Conservation (phyloP, 2,329 filamentous ascomycete genomes). For the Pleurostoma richardsiae region DNA sequence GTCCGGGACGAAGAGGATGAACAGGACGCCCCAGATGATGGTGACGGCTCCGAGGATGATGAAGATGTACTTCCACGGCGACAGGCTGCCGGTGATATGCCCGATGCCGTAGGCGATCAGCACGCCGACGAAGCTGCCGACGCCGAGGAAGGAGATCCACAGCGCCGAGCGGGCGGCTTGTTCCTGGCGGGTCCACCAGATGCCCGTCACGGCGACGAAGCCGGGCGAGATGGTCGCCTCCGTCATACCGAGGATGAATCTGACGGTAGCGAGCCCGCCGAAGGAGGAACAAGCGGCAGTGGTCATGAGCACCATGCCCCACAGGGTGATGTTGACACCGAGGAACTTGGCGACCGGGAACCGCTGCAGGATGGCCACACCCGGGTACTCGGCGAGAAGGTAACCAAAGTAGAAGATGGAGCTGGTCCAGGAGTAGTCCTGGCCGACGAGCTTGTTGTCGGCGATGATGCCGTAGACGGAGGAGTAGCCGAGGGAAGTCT, state of each 20-base stretch:
- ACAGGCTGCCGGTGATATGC: slow-evolving; percentile 19
- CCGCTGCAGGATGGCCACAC: not conserved
- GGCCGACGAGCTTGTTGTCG: slow-evolving; percentile 13
- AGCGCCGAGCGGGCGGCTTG: slow-evolving; percentile 28
- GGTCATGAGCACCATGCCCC: slow-evolving; percentile 23
- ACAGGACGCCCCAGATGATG: slow-evolving; percentile 11
- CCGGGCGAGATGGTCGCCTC: slow-evolving; percentile 25
- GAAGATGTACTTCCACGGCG: slow-evolving; percentile 28
- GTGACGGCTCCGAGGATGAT: slow-evolving; percentile 26
- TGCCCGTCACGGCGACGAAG: slow-evolving; percentile 29
- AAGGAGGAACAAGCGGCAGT: slow-evolving; percentile 25
- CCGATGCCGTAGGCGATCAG: slow-evolving; percentile 27
- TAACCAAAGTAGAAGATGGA: slow-evolving; percentile 20
- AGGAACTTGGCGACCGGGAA: slow-evolving; percentile 13
- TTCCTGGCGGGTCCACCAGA: slow-evolving; percentile 32
- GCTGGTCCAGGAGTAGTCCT: slow-evolving; percentile 17
- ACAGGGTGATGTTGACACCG: slow-evolving; percentile 20
- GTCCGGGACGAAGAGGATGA: slow-evolving; percentile 11
- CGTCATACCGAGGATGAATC: slow-evolving; percentile 30
- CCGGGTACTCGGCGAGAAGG: slow-evolving; percentile 20
- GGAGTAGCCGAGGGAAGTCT: slow-evolving; percentile 18
- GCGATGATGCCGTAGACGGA: slow-evolving; percentile 16
- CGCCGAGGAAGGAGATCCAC: slow-evolving; percentile 31
- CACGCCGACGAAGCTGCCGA: slow-evolving; percentile 25
- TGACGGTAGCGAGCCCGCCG: slow-evolving; percentile 22